Evolutionary conservation across 108 stramenopile species (phyloP).

Genomic region (Cyclotella baltica): DNA sequence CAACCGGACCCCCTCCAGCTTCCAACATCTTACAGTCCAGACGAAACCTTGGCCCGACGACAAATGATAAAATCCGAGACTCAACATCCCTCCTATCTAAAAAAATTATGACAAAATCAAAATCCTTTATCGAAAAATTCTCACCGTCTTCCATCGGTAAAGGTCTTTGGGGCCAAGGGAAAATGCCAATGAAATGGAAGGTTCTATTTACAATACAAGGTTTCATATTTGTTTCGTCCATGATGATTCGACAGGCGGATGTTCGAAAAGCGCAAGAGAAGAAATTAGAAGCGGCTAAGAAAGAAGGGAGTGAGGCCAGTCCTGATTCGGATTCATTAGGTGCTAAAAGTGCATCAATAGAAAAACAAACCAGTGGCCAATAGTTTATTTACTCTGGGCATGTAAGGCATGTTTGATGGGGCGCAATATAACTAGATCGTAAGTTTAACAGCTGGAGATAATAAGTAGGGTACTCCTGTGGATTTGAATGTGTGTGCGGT

Average conservation of each 20-base stretch:
- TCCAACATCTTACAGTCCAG: no score
- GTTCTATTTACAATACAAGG: conserved; percentile 17
- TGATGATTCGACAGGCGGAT: conserved; percentile 6
- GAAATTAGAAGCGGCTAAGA: neutral
- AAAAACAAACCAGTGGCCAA: no score
- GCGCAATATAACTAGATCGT: no score
- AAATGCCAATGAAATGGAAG: conserved; percentile 27
- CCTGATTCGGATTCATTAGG: neutral
- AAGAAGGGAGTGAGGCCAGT: neutral
- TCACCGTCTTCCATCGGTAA: conserved; percentile 11
- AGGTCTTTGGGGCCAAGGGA: conserved; percentile 15
- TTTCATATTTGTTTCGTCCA: conserved; percentile 10
- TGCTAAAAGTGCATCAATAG: neutral
- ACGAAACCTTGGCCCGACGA: no score
- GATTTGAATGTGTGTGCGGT: no score
- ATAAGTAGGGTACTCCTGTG: no score
- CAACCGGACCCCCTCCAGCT: no score
- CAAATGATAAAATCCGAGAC: neutral
- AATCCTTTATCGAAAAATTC: neutral
- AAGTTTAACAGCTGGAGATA: no score
- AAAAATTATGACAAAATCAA: neutral
- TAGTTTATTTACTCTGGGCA: no score
- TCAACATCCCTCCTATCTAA: neutral
- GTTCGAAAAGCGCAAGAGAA: conserved; percentile 5
- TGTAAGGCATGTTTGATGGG: no score